Evolutionary conservation across 306 rosid species (phyloP).

Genomic region (Rosa persica): DNA sequence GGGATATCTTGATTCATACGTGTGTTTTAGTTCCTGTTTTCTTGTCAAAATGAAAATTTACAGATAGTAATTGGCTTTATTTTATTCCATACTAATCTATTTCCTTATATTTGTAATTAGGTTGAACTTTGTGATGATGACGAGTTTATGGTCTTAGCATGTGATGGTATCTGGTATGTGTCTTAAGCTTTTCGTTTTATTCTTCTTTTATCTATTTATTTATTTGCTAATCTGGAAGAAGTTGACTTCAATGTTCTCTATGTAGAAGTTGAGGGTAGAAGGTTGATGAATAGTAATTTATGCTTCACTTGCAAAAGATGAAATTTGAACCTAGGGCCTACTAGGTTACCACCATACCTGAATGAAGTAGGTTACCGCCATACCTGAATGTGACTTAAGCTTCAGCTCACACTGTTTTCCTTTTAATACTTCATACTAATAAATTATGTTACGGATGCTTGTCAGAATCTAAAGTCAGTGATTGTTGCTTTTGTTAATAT

Average conservation of each 20-base stretch:
- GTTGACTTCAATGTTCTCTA: neutral
- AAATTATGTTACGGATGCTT: neutral
- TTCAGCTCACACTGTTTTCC: neutral
- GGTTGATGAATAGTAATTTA: neutral
- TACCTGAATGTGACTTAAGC: neutral
- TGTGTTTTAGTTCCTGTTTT: neutral
- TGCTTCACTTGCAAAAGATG: neutral
- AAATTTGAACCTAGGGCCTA: neutral
- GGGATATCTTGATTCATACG: neutral
- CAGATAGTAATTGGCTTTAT: neutral
- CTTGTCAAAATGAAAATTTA: neutral
- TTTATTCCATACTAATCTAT: neutral
- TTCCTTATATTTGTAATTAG: conserved; percentile 30
- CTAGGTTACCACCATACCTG: neutral
- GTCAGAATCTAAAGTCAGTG: neutral
- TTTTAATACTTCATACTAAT: neutral
- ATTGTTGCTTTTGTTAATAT: conserved; percentile 29
- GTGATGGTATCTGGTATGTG: conserved; percentile 95
- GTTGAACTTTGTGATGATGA: conserved; percentile 92
- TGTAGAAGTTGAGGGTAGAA: neutral
- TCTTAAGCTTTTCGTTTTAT: conserved; percentile 23
- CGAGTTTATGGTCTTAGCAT: conserved; percentile 69
- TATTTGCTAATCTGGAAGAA: conserved; percentile 7
- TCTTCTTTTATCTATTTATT: neutral
- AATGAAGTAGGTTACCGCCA: neutral